Evolutionary conservation across 805 yeast species (phyloP).

Genomic region (Pichia manshurica): DNA sequence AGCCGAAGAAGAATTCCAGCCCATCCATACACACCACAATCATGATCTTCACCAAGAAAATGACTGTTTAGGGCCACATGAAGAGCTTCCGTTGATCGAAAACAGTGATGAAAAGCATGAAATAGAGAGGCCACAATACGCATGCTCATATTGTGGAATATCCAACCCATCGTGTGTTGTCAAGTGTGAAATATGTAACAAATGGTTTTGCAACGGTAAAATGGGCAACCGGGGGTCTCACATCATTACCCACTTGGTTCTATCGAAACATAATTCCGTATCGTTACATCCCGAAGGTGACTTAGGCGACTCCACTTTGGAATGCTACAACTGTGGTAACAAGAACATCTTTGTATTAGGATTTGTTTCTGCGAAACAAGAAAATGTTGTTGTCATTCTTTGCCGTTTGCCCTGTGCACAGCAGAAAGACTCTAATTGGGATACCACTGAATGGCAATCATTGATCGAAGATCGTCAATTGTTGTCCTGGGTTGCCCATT

Average conservation of each 20-base stretch:
- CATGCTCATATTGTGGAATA: slow-evolving; percentile 70
- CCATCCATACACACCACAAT: too few relatives aligned
- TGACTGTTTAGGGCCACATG: too few relatives aligned
- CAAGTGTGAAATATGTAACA: slow-evolving; percentile 68
- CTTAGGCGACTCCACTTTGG: slow-evolving; percentile 79
- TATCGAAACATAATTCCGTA: slow-evolving; percentile 70
- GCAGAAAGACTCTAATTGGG: slow-evolving; percentile 74
- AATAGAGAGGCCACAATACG: slow-evolving; percentile 24
- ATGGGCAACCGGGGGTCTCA: slow-evolving; percentile 55
- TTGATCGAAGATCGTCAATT: slow-evolving; percentile 74
- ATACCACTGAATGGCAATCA: slow-evolving; percentile 81
- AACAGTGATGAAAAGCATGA: neutral
- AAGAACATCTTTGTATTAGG: slow-evolving; percentile 77
- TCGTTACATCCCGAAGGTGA: slow-evolving; percentile 74
- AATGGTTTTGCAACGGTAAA: slow-evolving; percentile 87
- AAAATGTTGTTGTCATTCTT: slow-evolving; percentile 77
- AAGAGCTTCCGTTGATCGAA: too few relatives aligned
- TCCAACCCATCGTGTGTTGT: slow-evolving; percentile 60
- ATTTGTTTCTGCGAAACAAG: slow-evolving; percentile 80
- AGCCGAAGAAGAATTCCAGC: too few relatives aligned
- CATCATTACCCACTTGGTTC: slow-evolving; percentile 77
- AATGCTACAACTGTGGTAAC: slow-evolving; percentile 87
- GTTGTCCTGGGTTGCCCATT: slow-evolving; percentile 73
- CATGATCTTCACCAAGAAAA: too few relatives aligned
- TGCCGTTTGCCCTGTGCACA: slow-evolving; percentile 90